A percentile compares a stretch with the other conserved stretches of the same genome.
Evolutionary conservation across 1,139 yeast species (phyloP).

Genomic region (Nakaseomyces nivariensis): DNA sequence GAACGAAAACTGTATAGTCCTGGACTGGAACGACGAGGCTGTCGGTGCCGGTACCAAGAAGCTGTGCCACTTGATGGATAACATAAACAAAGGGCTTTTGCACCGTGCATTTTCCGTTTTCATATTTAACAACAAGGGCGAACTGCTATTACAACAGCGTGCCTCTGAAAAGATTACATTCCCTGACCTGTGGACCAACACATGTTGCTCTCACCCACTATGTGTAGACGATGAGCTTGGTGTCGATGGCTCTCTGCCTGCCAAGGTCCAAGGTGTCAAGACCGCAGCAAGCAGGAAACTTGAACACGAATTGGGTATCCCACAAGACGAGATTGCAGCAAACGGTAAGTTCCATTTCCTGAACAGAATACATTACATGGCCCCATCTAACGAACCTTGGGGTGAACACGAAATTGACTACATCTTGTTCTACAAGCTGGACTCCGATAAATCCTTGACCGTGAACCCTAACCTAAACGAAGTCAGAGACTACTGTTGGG

Average conservation of each 20-base stretch:
- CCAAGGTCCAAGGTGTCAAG: conserved; percentile 69
- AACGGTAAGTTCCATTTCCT: conserved; percentile 55
- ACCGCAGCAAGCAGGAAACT: conserved; percentile 87
- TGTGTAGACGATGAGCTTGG: conserved; percentile 80
- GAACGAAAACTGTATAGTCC: conserved; percentile 94
- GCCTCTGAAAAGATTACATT: conserved; percentile 95
- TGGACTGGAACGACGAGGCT: conserved; percentile 79
- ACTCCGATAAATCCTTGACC: conserved; percentile 39
- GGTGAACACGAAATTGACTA: conserved; percentile 98
- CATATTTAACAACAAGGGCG: conserved; percentile 66
- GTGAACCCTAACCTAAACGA: conserved; percentile 59
- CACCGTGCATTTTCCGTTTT: conserved; percentile 96
- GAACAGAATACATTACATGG: conserved; percentile 90
- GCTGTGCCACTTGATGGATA: conserved; percentile 81
- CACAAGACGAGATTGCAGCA: conserved; percentile 38
- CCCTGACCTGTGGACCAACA: conserved; percentile 95
- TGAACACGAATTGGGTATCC: conserved; percentile 90
- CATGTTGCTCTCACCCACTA: conserved; percentile 96
- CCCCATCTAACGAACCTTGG: conserved; percentile 79
- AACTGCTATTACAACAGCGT: conserved; percentile 81
- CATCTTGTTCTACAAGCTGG: conserved; percentile 65
- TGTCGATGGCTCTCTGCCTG: conserved; percentile 35
- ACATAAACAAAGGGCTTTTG: conserved; percentile 72
- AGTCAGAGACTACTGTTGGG: conserved; percentile 74
- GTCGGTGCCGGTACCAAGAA: conserved; percentile 93